Conservation (phyloP, 257 asterid species). For the Gynochthodes officinalis region DNA sequence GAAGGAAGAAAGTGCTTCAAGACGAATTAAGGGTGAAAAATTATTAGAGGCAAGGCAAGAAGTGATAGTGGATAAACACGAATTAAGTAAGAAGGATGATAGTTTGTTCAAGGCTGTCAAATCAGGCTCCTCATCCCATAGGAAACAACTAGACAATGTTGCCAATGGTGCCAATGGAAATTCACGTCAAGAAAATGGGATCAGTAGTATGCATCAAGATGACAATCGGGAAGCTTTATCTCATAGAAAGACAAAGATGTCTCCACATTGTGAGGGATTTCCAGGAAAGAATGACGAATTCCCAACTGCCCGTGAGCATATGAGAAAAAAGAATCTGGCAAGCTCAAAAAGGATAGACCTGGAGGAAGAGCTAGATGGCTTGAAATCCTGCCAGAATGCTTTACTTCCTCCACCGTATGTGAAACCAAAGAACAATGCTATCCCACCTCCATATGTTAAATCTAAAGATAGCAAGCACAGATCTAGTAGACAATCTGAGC, state of each 20-base stretch:
- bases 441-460: conserved; percentile 68
- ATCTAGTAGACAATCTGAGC: conserved; percentile 36
- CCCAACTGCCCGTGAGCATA: conserved; percentile 20
- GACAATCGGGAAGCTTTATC: conserved; percentile 35
- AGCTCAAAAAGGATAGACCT: conserved; percentile 28
- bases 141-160: conserved; percentile 31
- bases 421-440: conserved; percentile 40
- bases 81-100: conserved; percentile 31
- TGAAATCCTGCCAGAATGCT: conserved; percentile 32
- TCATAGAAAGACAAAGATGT: conserved; percentile 31
- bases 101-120: conserved; percentile 32
- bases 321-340: conserved; percentile 21
- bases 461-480: conserved; percentile 45
- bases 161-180: conserved; percentile 28
- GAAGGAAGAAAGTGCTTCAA: conserved; percentile 37
- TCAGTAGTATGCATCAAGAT: conserved; percentile 21
- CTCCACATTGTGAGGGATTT: conserved; percentile 25
- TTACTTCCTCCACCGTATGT: conserved; percentile 77
- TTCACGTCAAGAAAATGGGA: conserved; percentile 27
- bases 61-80: conserved; percentile 31
- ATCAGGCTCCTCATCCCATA: conserved; percentile 39
- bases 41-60: conserved; percentile 32
- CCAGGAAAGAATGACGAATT: conserved; percentile 31
- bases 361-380: conserved; percentile 38
- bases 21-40: conserved; percentile 27